Evolutionary conservation across 441 rosid species (phyloP).

Genomic region (Kokia cookei): DNA sequence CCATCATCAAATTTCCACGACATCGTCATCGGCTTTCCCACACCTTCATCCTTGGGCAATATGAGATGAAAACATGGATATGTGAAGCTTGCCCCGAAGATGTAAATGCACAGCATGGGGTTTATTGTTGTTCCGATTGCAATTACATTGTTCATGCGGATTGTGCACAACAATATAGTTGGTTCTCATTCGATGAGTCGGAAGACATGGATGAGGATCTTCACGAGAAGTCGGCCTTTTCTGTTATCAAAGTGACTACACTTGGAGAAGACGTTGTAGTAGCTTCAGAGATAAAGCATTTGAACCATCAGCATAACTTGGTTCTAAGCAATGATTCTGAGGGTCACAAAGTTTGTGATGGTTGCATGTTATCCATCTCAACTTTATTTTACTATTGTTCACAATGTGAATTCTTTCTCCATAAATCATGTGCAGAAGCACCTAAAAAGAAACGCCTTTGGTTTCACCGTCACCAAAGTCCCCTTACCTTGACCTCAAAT

Average conservation of each 20-base stretch:
- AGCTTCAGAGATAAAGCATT: neutral
- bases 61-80: neutral
- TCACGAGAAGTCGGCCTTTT: neutral
- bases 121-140: constrained; percentile 8
- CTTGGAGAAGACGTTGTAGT: neutral
- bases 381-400: neutral
- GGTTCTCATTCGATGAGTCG: neutral
- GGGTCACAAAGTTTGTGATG: neutral
- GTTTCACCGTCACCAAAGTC: neutral
- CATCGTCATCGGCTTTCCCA: constrained; percentile 12
- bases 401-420: neutral
- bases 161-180: neutral
- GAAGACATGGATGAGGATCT: neutral
- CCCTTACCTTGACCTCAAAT: neutral
- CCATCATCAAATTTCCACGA: constrained; percentile 8
- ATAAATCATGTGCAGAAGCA: neutral
- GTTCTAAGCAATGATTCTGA: neutral
- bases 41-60: neutral
- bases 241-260: neutral
- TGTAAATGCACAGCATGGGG: neutral
- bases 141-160: constrained; percentile 7
- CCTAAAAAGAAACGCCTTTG: neutral
- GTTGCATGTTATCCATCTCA: neutral
- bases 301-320: neutral
- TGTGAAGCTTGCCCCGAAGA: constrained; percentile 1